Evolutionary conservation across 2,329 filamentous ascomycete species (phyloP).

Genomic region (Davidsoniella australis): DNA sequence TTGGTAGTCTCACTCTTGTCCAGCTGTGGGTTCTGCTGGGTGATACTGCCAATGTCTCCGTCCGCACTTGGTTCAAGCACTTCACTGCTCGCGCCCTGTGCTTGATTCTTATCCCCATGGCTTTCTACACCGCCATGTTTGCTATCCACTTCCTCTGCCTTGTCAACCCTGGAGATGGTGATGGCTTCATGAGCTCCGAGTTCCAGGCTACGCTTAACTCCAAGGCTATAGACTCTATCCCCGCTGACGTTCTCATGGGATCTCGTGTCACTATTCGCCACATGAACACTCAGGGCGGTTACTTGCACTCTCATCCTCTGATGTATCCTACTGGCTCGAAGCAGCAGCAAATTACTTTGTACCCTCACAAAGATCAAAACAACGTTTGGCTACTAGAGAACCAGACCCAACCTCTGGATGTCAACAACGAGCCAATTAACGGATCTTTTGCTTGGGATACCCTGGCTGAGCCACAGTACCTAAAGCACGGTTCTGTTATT

Average conservation of each 20-base stretch:
- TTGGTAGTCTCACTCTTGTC: conserved; percentile 73
- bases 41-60: conserved; percentile 69
- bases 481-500: conserved; percentile 66
- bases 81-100: conserved; percentile 82
- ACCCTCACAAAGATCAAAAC: conserved; percentile 98
- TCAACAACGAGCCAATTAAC: conserved; percentile 58
- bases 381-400: conserved; percentile 92
- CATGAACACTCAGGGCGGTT: conserved; percentile 93
- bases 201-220: conserved; percentile 96
- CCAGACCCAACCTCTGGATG: conserved; percentile 73
- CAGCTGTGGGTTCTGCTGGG: conserved; percentile 93
- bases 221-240: conserved; percentile 89
- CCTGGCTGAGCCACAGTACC: conserved; percentile 43
- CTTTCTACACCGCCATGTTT: conserved; percentile 95
- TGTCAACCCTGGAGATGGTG: conserved; percentile 86
- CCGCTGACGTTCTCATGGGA: conserved; percentile 79
- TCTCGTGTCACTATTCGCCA: conserved; percentile 77
- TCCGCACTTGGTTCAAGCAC: conserved; percentile 82
- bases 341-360: conserved; percentile 95
- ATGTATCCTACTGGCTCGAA: conserved; percentile 98
- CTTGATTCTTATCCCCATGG: conserved; percentile 70
- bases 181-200: conserved; percentile 98
- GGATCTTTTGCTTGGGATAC: conserved; percentile 75
- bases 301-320: conserved; percentile 87
- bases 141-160: conserved; percentile 90